Evolutionary conservation across 495 filamentous ascomycete genomes (phyloP).

Genomic region (Amorphotheca resinae): DNA sequence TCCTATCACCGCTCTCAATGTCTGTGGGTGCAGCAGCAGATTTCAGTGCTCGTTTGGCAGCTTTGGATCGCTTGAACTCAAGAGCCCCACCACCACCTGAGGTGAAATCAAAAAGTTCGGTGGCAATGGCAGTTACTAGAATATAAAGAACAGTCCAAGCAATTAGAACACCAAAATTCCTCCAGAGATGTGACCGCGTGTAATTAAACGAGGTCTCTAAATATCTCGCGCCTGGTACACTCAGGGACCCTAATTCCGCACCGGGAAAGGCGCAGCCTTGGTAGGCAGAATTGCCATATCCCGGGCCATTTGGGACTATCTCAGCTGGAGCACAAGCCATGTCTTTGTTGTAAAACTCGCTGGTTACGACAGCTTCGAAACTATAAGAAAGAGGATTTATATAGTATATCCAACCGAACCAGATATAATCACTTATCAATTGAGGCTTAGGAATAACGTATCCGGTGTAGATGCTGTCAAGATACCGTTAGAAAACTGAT

Average conservation of each 20-base stretch:
- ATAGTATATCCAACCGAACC: conserved; percentile 48
- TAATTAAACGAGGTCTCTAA: conserved; percentile 45
- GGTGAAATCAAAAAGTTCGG: conserved; percentile 40
- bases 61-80: conserved; percentile 47
- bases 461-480: conserved; percentile 38
- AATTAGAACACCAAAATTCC: conserved; percentile 66
- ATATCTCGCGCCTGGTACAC: conserved; percentile 48
- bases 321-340: conserved; percentile 49
- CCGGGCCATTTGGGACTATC: conserved; percentile 35
- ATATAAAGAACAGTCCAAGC: conserved; percentile 61
- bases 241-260: conserved; percentile 27
- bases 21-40: conserved; percentile 28
- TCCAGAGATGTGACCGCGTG: conserved; percentile 55
- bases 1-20: conserved; percentile 31
- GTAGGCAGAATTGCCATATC: conserved; percentile 31
- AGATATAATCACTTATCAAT: conserved; percentile 20
- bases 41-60: conserved; percentile 39
- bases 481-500: neutral
- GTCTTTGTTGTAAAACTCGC: conserved; percentile 31
- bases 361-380: conserved; percentile 50
- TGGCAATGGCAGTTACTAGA: conserved; percentile 48
- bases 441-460: conserved; percentile 39
- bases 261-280: conserved; percentile 54
- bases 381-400: conserved; percentile 42
- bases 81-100: conserved; percentile 20